Conservation (phyloP, 2,329 filamentous ascomycete genomes). For the Cladosporium sp. region DNA sequence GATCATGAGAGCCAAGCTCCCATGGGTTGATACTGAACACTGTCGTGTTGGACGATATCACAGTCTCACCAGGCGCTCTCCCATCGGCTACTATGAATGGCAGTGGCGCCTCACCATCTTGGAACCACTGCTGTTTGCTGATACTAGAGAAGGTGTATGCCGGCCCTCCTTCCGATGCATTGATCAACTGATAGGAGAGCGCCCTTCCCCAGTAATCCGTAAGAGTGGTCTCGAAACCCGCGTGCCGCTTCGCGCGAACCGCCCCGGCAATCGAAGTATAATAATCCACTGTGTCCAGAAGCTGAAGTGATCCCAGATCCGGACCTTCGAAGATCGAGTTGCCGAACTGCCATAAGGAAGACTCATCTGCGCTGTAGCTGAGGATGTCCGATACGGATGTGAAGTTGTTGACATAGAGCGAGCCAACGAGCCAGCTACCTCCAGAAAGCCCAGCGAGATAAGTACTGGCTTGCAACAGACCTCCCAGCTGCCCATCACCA, state of each 20-base stretch:
- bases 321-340: conserved; percentile 59
- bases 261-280: conserved; percentile 55
- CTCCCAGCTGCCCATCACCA: conserved; percentile 64
- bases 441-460: conserved; percentile 78
- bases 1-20: conserved; percentile 73
- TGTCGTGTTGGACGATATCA: conserved; percentile 67
- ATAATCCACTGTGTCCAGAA: conserved; percentile 57
- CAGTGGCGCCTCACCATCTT: conserved; percentile 60
- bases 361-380: conserved; percentile 29
- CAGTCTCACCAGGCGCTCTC: conserved; percentile 56
- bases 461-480: conserved; percentile 72
- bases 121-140: conserved; percentile 57
- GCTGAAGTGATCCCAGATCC: conserved; percentile 44
- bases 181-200: conserved; percentile 77
- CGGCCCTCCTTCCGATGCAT: conserved; percentile 69
- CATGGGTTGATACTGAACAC: conserved; percentile 74
- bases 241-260: conserved; percentile 58
- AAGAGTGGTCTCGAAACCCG: conserved; percentile 64
- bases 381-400: conserved; percentile 59
- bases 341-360: conserved; percentile 57
- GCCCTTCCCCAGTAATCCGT: conserved; percentile 87
- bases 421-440: conserved; percentile 80
- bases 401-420: conserved; percentile 73
- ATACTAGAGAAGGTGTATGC: conserved; percentile 80
- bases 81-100: conserved; percentile 68